Evolutionary conservation across 805 yeast genomes (phyloP).

Genomic region (Komagataella ulmi): DNA sequence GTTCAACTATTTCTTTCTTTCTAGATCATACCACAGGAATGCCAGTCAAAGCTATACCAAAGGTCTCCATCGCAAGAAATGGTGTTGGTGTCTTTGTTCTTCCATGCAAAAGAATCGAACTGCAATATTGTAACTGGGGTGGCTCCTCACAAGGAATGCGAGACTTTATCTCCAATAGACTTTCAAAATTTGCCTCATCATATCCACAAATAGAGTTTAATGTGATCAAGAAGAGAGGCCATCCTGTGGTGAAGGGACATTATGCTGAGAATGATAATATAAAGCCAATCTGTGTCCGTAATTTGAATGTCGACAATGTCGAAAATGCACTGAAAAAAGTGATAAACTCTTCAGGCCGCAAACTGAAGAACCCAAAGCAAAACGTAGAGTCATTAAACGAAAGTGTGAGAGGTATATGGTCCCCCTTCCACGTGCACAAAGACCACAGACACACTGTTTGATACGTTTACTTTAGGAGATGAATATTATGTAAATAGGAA

Average conservation of each 20-base stretch:
- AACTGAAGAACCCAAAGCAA: constrained; percentile 47
- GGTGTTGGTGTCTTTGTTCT: constrained; percentile 64
- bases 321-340: constrained; percentile 50
- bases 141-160: constrained; percentile 81
- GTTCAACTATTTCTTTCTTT: neutral
- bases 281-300: constrained; percentile 66
- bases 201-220: constrained; percentile 64
- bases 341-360: constrained; percentile 56
- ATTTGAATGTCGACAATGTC: constrained; percentile 49
- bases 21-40: constrained; percentile 9
- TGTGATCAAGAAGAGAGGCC: constrained; percentile 61
- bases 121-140: constrained; percentile 91
- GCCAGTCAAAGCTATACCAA: constrained; percentile 50
- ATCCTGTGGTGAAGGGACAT: constrained; percentile 59
- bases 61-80: constrained; percentile 50
- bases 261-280: constrained; percentile 28
- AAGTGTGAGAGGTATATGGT: constrained; percentile 94
- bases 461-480: neutral
- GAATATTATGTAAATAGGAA: neutral
- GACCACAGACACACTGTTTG: constrained; percentile 32
- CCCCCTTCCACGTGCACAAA: constrained; percentile 74
- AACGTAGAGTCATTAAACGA: constrained; percentile 72
- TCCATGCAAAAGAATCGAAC: constrained; percentile 62
- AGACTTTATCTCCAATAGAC: constrained; percentile 44
- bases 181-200: constrained; percentile 38